These are phyloP conservation scores for Kurtzmaniella fragi DNA, from an alignment of 805 yeast genomes.

Conservation along the genomic window DNA sequence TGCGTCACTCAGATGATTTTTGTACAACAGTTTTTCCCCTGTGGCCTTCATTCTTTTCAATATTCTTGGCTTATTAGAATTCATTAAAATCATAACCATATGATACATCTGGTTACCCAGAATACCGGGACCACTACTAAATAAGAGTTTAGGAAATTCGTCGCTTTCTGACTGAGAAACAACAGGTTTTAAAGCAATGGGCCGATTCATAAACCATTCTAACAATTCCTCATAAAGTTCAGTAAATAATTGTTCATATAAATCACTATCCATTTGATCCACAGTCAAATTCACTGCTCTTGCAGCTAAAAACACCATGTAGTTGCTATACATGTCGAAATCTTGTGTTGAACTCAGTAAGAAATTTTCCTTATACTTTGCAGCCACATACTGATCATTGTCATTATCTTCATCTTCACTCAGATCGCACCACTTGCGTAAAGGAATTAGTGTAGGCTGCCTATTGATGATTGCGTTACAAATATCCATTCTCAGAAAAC, in stretches of 20 bases:
- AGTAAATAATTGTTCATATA: neutral
- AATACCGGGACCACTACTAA: slow-evolving; percentile 2
- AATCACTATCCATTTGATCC: neutral
- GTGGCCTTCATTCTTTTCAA: slow-evolving; percentile 1
- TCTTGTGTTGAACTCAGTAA: slow-evolving; percentile 1
- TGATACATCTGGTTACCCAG: slow-evolving; percentile 4
- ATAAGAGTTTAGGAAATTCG: slow-evolving; percentile 2
- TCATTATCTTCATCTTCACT: neutral
- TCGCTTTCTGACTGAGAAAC: slow-evolving; percentile 4
- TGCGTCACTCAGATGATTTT: slow-evolving; percentile 2
- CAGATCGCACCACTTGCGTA: slow-evolving; percentile 3
- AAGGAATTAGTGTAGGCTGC: slow-evolving; percentile 2
- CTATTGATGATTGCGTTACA: slow-evolving; percentile 3
- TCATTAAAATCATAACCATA: slow-evolving; percentile 3
- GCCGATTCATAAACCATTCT: slow-evolving; percentile 4
- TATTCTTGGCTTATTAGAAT: slow-evolving; percentile 3
- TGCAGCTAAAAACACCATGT: slow-evolving; percentile 3
- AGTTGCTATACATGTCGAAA: slow-evolving; percentile 11
- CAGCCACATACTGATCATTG: neutral
- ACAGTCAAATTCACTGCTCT: slow-evolving; percentile 1
- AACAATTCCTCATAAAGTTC: slow-evolving; percentile 1
- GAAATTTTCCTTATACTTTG: neutral
- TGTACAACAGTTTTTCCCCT: neutral
- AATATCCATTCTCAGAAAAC: slow-evolving; percentile 4
- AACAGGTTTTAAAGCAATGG: slow-evolving; percentile 1